phyloP scores from a whole-genome alignment of 179 eudicot genomes.

The Heliamphora pulchella region DNA sequence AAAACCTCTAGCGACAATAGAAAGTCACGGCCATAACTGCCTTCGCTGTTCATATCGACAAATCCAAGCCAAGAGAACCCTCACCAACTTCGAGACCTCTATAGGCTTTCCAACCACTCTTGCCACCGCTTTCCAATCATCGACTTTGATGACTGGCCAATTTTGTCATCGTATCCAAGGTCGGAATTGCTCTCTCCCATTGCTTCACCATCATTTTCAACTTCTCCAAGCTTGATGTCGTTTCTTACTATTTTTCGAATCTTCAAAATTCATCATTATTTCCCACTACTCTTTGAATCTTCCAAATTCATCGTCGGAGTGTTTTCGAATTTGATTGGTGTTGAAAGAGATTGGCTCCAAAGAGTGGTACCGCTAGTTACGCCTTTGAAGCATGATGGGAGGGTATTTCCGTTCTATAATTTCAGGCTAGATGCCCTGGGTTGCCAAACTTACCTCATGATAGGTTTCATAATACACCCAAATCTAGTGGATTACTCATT shows the following conservation, averaged over 20 bases:
- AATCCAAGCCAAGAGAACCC: constrained; percentile 43
- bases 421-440: too few relatives aligned
- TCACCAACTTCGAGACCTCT: constrained; percentile 39
- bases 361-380: constrained; percentile 35
- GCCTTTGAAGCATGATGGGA: constrained; percentile 9
- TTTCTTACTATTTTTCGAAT: neutral
- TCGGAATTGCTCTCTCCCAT: constrained; percentile 49
- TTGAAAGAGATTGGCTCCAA: constrained; percentile 29
- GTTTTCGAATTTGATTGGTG: constrained; percentile 9
- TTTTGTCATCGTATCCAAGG: constrained; percentile 45
- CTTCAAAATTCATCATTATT: too few relatives aligned
- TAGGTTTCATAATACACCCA: too few relatives aligned
- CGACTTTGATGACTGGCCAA: constrained; percentile 21
- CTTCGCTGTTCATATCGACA: constrained; percentile 52
- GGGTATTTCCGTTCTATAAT: too few relatives aligned
- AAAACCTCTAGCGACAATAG: neutral
- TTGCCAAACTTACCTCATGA: too few relatives aligned
- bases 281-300: too few relatives aligned
- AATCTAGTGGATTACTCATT: too few relatives aligned
- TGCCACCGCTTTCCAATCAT: constrained; percentile 50
- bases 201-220: constrained; percentile 67
- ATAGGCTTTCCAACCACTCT: constrained; percentile 55
- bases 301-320: neutral
- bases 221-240: constrained; percentile 32
- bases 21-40: constrained; percentile 19